A percentile compares a stretch with the other conserved stretches of the same genome.
Conservation (phyloP, 1,284 basidiomycete genomes). For the Dichomitus squalens region DNA sequence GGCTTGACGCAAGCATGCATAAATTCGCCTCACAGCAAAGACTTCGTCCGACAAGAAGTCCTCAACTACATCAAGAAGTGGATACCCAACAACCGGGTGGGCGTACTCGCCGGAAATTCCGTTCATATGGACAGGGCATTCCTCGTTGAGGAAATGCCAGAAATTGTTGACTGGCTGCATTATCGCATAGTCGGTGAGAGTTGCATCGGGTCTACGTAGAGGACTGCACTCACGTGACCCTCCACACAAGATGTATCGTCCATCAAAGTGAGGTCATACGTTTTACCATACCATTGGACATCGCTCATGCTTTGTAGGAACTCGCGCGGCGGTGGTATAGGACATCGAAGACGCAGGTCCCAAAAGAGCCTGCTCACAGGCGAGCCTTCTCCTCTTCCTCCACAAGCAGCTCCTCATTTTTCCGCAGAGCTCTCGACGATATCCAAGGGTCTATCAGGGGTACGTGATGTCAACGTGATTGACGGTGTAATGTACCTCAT, state of each 20-base stretch:
- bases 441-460: slow-evolving; percentile 76
- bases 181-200: slow-evolving; percentile 50
- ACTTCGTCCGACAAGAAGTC: slow-evolving; percentile 58
- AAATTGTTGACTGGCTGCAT: slow-evolving; percentile 73
- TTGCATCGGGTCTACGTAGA: not conserved
- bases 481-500: not conserved
- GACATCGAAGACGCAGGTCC: slow-evolving; percentile 26
- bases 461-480: slow-evolving; percentile 29
- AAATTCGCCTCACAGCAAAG: slow-evolving; percentile 56
- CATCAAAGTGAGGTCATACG: slow-evolving; percentile 57
- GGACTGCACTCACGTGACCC: slow-evolving; percentile 5
- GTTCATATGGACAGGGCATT: slow-evolving; percentile 81
- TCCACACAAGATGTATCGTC: slow-evolving; percentile 70
- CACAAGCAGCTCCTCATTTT: not conserved
- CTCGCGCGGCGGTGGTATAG: slow-evolving; percentile 76
- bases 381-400: slow-evolving; percentile 27
- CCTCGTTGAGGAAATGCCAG: slow-evolving; percentile 75
- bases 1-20: slow-evolving; percentile 74
- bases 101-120: slow-evolving; percentile 79
- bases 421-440: slow-evolving; percentile 72
- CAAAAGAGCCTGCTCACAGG: slow-evolving; percentile 51
- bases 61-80: slow-evolving; percentile 74
- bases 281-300: not conserved
- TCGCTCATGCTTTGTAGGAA: slow-evolving; percentile 49
- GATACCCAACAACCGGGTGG: slow-evolving; percentile 63